Base-by-base conservation (phyloP, 495 filamentous ascomycete species). In the Penicillium chermesinum region DNA sequence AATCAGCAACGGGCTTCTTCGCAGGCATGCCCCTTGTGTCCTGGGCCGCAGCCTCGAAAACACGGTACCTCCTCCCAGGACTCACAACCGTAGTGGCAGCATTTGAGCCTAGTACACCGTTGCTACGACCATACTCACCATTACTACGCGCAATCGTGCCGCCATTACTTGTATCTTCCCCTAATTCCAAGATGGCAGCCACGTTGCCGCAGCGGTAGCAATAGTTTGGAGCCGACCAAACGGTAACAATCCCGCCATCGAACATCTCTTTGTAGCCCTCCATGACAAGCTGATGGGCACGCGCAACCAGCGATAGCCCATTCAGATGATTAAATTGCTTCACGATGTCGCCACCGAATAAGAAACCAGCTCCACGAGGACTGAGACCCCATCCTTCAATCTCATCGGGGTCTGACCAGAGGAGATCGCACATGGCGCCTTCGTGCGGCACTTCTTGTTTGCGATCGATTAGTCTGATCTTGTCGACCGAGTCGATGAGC, bases 201-300 rank as follows among this genome's bases (percentile, higher is more conserved):
- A 98, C 94, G 56, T 98, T 98, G 0, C 93, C 93, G 56, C 93
- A 98, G 15, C 93, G 81, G 70, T 98, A 98, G 70, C 93, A 98
- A 66, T 98, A 98, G 63, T 98, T 98, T 1, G 93, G 93, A 38
- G 93, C 93, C 7, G 83, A 88, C 93, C 93, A 96, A 39, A 98
- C 91, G 0, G 93, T 98, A 3, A 98, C 93, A 48, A 98, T 96
- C 17, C 80, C 86, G 13, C 78, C 81, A 54, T 97, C 91, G 56
- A 96, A 96, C 91, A 96, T 96, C 71, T 96, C 93, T 66, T 97
- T 97, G 68, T 95, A 97, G 7, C 93, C 93, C 65, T 98, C 93
- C 93, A 97, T 98, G 27, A 98, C 93, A 18, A 98, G 81, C 68
- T 98, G 93, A 62, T 98, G 93, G 14, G 93, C 93, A 46, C 93